A percentile compares a stretch with the other conserved stretches of the same genome.
Evolutionary conservation across 2,329 filamentous ascomycete species (phyloP).

Genomic region (Colletotrichum agaves): DNA sequence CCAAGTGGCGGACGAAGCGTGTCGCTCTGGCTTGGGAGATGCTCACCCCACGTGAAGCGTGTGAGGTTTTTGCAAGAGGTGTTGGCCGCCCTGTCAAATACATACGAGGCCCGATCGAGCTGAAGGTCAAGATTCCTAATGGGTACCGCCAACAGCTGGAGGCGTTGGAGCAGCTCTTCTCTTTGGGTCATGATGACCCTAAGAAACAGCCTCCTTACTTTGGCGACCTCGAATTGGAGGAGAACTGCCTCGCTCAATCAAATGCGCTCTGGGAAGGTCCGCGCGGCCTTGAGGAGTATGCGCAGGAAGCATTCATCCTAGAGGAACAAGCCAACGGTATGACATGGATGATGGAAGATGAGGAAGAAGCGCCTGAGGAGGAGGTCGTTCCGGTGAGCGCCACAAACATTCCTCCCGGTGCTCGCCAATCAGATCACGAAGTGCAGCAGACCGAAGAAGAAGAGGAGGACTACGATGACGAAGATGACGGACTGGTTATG

Average conservation of each 20-base stretch:
- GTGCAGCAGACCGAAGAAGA: conserved; percentile 53
- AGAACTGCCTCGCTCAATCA: conserved; percentile 77
- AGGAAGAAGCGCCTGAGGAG: conserved; percentile 48
- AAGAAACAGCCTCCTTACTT: conserved; percentile 72
- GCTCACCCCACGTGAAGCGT: conserved; percentile 84
- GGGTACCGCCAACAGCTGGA: conserved; percentile 92
- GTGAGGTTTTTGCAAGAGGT: conserved; percentile 80
- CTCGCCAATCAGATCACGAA: conserved; percentile 42
- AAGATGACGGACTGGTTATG: conserved; percentile 70
- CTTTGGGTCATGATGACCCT: conserved; percentile 60
- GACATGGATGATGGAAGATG: conserved; percentile 84
- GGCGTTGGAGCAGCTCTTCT: conserved; percentile 70
- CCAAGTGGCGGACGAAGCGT: conserved; percentile 81
- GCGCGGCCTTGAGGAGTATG: conserved; percentile 92
- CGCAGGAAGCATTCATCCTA: conserved; percentile 90
- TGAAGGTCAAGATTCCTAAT: conserved; percentile 85
- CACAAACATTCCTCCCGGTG: conserved; percentile 37
- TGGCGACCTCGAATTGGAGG: conserved; percentile 66
- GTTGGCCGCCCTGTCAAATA: conserved; percentile 84
- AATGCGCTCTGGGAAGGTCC: conserved; percentile 91
- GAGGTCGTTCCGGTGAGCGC: conserved; percentile 24
- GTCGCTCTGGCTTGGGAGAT: conserved; percentile 93
- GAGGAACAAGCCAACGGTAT: conserved; percentile 95
- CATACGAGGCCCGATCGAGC: conserved; percentile 79
- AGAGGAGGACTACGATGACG: conserved; percentile 59